phyloP scores from a whole-genome alignment of 176 grass and related monocot species.

The Paspalum vaginatum region DNA sequence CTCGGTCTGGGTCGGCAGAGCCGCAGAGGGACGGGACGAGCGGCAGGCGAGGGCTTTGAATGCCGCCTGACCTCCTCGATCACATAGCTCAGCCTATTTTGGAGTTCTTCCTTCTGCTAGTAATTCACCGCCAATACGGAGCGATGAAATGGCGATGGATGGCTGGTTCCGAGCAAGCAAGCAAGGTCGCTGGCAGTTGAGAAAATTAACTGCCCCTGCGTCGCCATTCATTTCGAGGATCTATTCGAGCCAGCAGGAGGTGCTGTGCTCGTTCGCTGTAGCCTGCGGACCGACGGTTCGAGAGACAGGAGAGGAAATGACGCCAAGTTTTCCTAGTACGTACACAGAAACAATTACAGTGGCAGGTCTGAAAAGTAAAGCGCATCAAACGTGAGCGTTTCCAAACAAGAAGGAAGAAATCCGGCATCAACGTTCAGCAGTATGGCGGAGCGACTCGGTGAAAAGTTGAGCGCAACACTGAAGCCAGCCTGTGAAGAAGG shows the following conservation, averaged over 20 bases:
- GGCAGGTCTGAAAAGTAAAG: too few species aligned
- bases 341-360: too few species aligned
- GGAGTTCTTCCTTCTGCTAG: background rate
- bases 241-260: background rate
- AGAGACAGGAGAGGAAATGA: background rate
- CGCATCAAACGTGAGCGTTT: background rate
- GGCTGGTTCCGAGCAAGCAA: background rate
- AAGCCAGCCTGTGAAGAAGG: too few species aligned
- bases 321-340: too few species aligned
- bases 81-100: too few species aligned
- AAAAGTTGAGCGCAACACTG: too few species aligned
- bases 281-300: background rate
- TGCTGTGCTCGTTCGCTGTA: background rate
- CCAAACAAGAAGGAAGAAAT: background rate
- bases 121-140: too few species aligned
- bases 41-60: constrained; percentile 35
- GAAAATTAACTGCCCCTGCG: background rate
- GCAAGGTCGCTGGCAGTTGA: background rate
- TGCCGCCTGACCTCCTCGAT: background rate
- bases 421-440: background rate
- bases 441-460: background rate
- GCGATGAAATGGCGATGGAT: background rate
- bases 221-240: background rate
- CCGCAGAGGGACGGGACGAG: background rate
- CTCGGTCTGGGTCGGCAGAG: constrained; percentile 22